phyloP scores from a whole-genome alignment of 306 rosid genomes.

The Pyrus communis region DNA sequence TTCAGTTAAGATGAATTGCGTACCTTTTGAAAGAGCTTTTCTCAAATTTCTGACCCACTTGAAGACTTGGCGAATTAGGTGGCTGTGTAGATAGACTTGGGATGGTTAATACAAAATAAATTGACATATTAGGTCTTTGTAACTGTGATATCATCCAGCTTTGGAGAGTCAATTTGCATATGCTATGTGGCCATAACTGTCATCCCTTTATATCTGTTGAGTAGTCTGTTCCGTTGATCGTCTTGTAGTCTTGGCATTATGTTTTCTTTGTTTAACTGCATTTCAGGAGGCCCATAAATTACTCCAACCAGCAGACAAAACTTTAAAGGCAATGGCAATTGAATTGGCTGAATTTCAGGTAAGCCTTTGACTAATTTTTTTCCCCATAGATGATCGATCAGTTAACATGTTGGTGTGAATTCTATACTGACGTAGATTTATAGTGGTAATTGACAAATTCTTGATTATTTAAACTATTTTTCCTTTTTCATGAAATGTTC shows the following conservation, averaged over 20 bases:
- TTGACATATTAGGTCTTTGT: neutral
- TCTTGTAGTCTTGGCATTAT: neutral
- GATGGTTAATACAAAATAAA: neutral
- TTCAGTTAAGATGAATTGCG: neutral
- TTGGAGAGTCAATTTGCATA: neutral
- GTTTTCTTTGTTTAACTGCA: neutral
- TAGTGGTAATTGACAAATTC: neutral
- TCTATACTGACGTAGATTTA: conserved; percentile 11
- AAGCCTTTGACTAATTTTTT: conserved; percentile 10
- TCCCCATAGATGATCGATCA: conserved; percentile 1
- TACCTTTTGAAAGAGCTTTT: neutral
- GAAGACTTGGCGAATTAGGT: neutral
- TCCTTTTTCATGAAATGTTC: conserved; percentile 25
- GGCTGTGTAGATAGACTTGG: neutral
- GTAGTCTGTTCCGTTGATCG: neutral
- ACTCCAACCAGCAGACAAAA: conserved; percentile 88
- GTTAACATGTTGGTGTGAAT: neutral
- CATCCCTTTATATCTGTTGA: neutral
- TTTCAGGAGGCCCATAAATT: conserved; percentile 91
- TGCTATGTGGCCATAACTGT: neutral
- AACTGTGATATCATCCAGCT: neutral
- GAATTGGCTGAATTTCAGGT: conserved; percentile 98
- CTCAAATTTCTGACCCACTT: neutral
- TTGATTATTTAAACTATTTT: conserved; percentile 3
- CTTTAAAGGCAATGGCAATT: conserved; percentile 76